Evolutionary conservation across 352 stramenopile genomes (phyloP).

Genomic region (Phytophthora nicotianae): DNA sequence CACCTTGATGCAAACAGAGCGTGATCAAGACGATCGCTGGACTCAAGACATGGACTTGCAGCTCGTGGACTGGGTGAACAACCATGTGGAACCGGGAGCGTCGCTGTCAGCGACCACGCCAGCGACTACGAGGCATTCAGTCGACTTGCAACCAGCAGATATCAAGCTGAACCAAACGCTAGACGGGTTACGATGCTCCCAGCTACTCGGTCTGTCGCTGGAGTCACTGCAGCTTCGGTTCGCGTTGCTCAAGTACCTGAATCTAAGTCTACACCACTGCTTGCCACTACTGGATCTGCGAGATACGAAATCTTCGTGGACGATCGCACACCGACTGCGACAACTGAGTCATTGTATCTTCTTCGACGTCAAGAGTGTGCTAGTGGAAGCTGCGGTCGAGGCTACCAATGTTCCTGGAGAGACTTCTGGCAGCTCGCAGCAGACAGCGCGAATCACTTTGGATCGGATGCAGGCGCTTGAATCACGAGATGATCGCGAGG

Average conservation of each 20-base stretch:
- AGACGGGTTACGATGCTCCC: conserved; percentile 76
- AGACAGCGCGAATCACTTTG: conserved; percentile 82
- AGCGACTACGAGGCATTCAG: conserved; percentile 39
- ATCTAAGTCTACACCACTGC: conserved; percentile 68
- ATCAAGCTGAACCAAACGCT: conserved; percentile 72
- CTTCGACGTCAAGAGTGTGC: conserved; percentile 82
- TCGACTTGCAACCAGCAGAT: conserved; percentile 74
- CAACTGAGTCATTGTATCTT: conserved; percentile 87
- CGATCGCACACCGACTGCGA: conserved; percentile 70
- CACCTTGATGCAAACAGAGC: conserved; percentile 8
- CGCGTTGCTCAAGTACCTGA: conserved; percentile 84
- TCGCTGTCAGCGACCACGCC: conserved; percentile 25
- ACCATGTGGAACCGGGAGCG: conserved; percentile 56
- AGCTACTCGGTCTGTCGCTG: conserved; percentile 59
- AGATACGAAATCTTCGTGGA: conserved; percentile 74
- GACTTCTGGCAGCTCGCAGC: conserved; percentile 52
- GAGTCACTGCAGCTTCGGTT: conserved; percentile 79
- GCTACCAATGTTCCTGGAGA: conserved; percentile 67
- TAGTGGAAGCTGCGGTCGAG: conserved; percentile 85
- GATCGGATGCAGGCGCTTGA: conserved; percentile 87
- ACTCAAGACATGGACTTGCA: conserved; percentile 79
- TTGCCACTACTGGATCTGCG: conserved; percentile 80
- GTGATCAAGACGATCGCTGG: conserved; percentile 37
- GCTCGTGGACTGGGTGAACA: conserved; percentile 90
- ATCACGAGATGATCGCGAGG: conserved; percentile 86